Evolutionary conservation across 352 stramenopile species (phyloP), one percentile per base, ranked within the genome.

Genomic region (Phytophthora hybrid): DNA sequence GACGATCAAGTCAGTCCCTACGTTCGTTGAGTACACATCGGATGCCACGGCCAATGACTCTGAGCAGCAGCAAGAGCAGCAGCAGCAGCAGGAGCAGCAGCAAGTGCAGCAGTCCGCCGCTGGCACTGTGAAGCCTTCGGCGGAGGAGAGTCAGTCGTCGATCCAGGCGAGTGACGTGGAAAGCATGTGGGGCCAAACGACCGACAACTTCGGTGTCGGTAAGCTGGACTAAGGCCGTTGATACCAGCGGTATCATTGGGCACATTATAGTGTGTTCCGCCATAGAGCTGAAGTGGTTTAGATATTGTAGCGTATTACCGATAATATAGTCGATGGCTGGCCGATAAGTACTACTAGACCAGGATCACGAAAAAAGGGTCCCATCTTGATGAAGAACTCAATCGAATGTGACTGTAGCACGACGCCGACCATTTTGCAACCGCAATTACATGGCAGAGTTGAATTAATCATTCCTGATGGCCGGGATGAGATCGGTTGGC

Each of bases 1-100:
- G 39, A 67, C 32, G 18, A 59, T 71, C 26, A 76, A 76, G 52
- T 59, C 32, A 7, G 39, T 63, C 39, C 31, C 69, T 41, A 59
- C 60, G 7, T 57, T 74, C 47, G 49, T 23, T 9, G 10, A 44
- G 34, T 44, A 44, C 34, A 44, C 60, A n/a, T 18, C 18, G 32
- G 19, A 32, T 9, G 26, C 9, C 13, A 11, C 51, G 44, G 13
- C 41, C 2, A 65, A 1, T 23, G n/a, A 23, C 26, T 41, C 59
- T 7, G 59, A 65, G 23, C 58, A 64, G 23, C 31, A 59, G 26
- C 44, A 26, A n/a, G n/a, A 52, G 44, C 57, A 47, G 16, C 16
- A 34, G 59, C 11, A 41, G 41, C 26, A 66, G 31, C 29, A n/a
- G 23, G 49, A 52, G 34, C 59, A 32, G n/a, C 26, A 26, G 31